Evolutionary conservation across 257 asterid genomes (phyloP).

Genomic region (Misopates orontium): DNA sequence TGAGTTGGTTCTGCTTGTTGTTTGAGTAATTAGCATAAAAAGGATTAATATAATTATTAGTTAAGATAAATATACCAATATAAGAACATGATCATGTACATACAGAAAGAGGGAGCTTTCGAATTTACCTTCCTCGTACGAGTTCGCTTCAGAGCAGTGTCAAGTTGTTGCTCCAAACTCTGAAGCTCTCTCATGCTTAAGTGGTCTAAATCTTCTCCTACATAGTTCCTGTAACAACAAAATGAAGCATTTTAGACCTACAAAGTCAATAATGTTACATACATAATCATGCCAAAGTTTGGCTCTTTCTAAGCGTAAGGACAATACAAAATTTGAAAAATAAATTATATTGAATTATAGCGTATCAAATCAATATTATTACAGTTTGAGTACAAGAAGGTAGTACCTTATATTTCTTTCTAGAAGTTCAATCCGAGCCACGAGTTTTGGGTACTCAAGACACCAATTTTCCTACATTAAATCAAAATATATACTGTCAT

Average conservation of each 20-base stretch:
- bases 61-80: too few relatives aligned
- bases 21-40: background rate
- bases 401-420: slow-evolving; percentile 65
- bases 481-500: too few relatives aligned
- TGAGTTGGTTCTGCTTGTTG: slow-evolving; percentile 68
- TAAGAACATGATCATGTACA: too few relatives aligned
- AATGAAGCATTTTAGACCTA: background rate
- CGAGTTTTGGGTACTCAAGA: slow-evolving; percentile 62
- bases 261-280: background rate
- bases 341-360: too few relatives aligned
- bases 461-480: slow-evolving; percentile 52
- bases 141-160: slow-evolving; percentile 61
- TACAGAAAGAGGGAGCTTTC: background rate
- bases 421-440: slow-evolving; percentile 60
- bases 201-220: slow-evolving; percentile 68
- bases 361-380: too few relatives aligned
- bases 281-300: background rate
- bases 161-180: slow-evolving; percentile 76
- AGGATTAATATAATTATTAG: background rate
- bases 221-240: slow-evolving; percentile 48
- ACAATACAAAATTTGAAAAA: too few relatives aligned
- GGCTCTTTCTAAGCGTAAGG: too few relatives aligned
- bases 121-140: slow-evolving; percentile 54
- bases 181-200: slow-evolving; percentile 78
- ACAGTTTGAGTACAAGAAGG: background rate